Evolutionary conservation across 352 stramenopile genomes (phyloP), one percentile per base, ranked within the genome.

Genomic region (Phytophthora pseudosyringae): DNA sequence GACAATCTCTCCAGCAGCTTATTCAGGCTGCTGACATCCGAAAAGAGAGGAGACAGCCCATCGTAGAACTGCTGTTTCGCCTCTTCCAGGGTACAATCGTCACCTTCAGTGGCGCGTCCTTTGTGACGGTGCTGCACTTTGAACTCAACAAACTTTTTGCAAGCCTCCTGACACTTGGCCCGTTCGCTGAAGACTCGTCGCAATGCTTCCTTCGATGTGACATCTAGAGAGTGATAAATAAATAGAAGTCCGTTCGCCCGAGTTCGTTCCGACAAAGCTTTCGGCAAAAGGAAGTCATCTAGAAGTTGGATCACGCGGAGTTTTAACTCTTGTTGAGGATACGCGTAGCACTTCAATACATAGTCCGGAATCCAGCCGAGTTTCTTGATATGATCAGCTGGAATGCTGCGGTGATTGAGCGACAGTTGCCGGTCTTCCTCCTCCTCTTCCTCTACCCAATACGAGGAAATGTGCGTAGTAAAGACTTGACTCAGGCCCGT

Each of bases 401-500:
- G 76, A 16, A 91, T 71, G 21, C 64, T 65, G 46, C 69, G 66
- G 16, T 60, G 59, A 45, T 29, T 67, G 13, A 73, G 71, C 13
- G 51, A 73, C 59, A 69, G 59, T 26, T 12, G 44, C 38, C 28
- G 65, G 28, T 44, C 57, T 29, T 53, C 71, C 12, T 58, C 31
- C 12, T 58, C 31, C 44, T 68, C 69, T 39, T 61, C 50, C 15
- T 73, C 56, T 47, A 64, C 67, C 84, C 83, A 92, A 18, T 75
- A 78, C 0, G 72, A 58, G 8, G 88, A 89, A 39, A 96, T 64
- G 54, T 96, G 87, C 4, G 78, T 66, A 13, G 71, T 81, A 39
- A 90, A 96, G 11, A 95, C 83, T 68, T 95, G 88, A 25, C 85
- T 91, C 13, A 96, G 70, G 0, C 88, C 88, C 11, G 88, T 96